A percentile compares a stretch with the other conserved stretches of the same genome.
Evolutionary conservation across 1,139 yeast genomes (phyloP).

Genomic region (Lipomyces yarrowii): DNA sequence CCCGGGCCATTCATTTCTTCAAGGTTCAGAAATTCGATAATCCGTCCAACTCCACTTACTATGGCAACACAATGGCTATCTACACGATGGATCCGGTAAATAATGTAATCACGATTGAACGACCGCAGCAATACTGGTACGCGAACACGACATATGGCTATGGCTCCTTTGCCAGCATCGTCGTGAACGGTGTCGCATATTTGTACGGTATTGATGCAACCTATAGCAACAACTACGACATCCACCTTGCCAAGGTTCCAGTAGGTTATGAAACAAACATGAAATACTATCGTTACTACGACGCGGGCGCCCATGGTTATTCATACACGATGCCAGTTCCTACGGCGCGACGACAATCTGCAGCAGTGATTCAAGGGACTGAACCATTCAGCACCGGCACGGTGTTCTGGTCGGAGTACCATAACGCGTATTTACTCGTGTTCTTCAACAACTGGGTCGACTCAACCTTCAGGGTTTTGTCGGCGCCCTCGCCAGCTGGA

Average conservation of each 20-base stretch:
- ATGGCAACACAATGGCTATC: constrained; percentile 25
- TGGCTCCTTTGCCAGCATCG: constrained; percentile 28
- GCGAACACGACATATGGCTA: constrained; percentile 16
- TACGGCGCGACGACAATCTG: constrained; percentile 24
- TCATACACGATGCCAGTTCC: constrained; percentile 21
- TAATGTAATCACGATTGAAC: constrained; percentile 12
- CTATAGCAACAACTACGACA: constrained; percentile 23
- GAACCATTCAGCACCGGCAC: constrained; percentile 26
- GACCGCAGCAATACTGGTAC: constrained; percentile 10
- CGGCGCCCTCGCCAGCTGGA: constrained; percentile 21
- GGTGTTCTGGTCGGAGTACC: constrained; percentile 19
- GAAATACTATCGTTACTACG: constrained; percentile 18
- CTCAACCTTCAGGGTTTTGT: constrained; percentile 8
- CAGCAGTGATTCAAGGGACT: constrained; percentile 23
- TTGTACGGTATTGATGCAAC: constrained; percentile 21
- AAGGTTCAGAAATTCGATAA: constrained; percentile 11
- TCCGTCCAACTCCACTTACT: neutral
- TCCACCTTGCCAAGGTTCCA: constrained; percentile 28
- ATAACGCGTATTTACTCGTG: constrained; percentile 15
- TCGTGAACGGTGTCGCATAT: constrained; percentile 22
- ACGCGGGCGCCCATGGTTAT: constrained; percentile 19
- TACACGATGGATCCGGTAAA: constrained; percentile 15
- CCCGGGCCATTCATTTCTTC: constrained; percentile 23
- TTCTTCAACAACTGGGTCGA: constrained; percentile 22
- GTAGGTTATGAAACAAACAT: constrained; percentile 2